Conservation (phyloP, 768 basidiomycete species). For the Mycena crocata region DNA sequence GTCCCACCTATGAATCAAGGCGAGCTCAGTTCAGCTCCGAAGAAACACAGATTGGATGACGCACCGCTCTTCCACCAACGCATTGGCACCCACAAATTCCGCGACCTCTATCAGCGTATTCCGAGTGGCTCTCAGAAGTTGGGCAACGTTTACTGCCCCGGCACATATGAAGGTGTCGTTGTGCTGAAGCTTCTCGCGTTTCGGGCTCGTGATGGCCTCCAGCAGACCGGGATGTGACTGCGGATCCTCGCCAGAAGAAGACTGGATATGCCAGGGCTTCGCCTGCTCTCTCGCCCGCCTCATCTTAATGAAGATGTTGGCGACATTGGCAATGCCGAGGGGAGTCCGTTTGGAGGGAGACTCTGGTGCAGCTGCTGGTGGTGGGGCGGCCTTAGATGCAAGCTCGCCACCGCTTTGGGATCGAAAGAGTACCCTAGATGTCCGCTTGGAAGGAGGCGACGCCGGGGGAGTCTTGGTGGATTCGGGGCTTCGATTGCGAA, state of each 20-base stretch:
- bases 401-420: constrained; percentile 5
- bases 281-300: constrained; percentile 50
- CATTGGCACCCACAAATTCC: constrained; percentile 63
- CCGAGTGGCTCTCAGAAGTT: constrained; percentile 68
- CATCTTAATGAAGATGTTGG: constrained; percentile 67
- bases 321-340: constrained; percentile 54
- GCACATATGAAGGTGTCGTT: constrained; percentile 66
- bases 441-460: constrained; percentile 17
- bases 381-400: constrained; percentile 2
- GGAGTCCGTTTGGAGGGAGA: constrained; percentile 30
- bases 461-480: constrained; percentile 12
- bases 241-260: constrained; percentile 51
- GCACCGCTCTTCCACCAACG: constrained; percentile 77
- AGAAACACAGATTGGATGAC: constrained; percentile 42
- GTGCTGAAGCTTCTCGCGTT: constrained; percentile 41
- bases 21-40: constrained; percentile 9
- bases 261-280: constrained; percentile 44
- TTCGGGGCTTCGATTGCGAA: constrained; percentile 23
- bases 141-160: constrained; percentile 70
- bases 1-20: constrained; percentile 62
- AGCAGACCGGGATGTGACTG: constrained; percentile 51
- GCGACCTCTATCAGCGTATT: constrained; percentile 62
- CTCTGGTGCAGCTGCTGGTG: constrained; percentile 1
- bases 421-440: constrained; percentile 10
- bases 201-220: constrained; percentile 37